A percentile compares a stretch with the other conserved stretches of the same genome.
These are phyloP conservation scores for Phytophthora uliginosa DNA, from an alignment of 352 stramenopile species.

Conservation along the genomic window DNA sequence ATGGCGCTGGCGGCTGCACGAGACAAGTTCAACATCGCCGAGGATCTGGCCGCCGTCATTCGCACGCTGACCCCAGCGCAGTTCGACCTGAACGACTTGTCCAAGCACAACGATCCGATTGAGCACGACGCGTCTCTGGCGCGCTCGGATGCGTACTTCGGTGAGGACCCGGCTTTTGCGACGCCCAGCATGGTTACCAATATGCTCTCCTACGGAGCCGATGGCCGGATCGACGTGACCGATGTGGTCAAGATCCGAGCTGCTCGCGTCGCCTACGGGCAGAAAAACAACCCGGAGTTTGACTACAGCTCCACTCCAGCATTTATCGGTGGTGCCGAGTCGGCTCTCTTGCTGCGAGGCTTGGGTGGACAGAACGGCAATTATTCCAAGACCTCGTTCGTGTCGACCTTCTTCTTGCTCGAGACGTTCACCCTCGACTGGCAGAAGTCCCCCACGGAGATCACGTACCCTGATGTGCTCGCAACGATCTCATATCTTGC, in stretches of 20 bases:
- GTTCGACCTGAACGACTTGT: constrained; percentile 31
- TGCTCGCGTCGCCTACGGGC: background rate
- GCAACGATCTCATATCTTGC: constrained; percentile 10
- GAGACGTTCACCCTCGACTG: constrained; percentile 24
- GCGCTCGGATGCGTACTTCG: constrained; percentile 20
- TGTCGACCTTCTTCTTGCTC: constrained; percentile 24
- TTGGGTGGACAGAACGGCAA: constrained; percentile 8
- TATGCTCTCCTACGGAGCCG: background rate
- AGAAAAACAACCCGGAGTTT: constrained; percentile 23
- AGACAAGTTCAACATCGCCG: constrained; percentile 40
- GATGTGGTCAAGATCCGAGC: constrained; percentile 23
- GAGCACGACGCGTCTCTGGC: constrained; percentile 28
- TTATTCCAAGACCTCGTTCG: constrained; percentile 12
- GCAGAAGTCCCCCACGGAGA: constrained; percentile 16
- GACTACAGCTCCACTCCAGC: constrained; percentile 8
- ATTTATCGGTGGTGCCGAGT: constrained; percentile 14
- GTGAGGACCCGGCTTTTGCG: constrained; percentile 3
- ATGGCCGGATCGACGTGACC: constrained; percentile 11
- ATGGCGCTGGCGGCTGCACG: constrained; percentile 28
- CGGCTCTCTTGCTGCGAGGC: constrained; percentile 10
- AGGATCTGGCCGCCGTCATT: constrained; percentile 17
- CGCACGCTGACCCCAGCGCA: constrained; percentile 6
- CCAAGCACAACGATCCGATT: constrained; percentile 13
- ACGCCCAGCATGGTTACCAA: constrained; percentile 1
- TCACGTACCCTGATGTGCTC: constrained; percentile 17